Percentiles rank a stretch among this genome's conserved stretches.
Conservation (phyloP, 140 eudicot species). For the Bidens hawaiensis region DNA sequence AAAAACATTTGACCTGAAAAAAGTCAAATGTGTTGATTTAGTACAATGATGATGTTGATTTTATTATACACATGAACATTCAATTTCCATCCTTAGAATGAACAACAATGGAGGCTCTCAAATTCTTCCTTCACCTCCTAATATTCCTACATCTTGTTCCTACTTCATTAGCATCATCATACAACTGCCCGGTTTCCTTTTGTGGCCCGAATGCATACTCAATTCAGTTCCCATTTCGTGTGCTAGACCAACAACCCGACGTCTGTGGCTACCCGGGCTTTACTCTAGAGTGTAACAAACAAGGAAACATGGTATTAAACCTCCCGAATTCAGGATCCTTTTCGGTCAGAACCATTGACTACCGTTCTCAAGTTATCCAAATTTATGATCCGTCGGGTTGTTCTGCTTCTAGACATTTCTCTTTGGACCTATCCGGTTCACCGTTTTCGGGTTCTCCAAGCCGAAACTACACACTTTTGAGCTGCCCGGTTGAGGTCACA, state of each 20-base stretch:
- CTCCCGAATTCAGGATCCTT: conserved; percentile 61
- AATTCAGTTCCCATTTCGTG: conserved; percentile 58
- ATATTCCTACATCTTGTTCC: conserved; percentile 16
- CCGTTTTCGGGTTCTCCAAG: conserved; percentile 38
- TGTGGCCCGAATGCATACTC: conserved; percentile 35
- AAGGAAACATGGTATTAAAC: conserved; percentile 27
- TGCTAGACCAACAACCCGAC: conserved; percentile 30
- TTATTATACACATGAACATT: conserved; percentile 9
- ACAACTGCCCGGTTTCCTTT: conserved; percentile 39
- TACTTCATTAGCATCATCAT: conserved; percentile 24
- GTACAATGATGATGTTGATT: conserved; percentile 6
- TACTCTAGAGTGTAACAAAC: conserved; percentile 41
- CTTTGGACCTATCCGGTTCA: conserved; percentile 53
- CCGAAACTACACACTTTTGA: conserved; percentile 54
- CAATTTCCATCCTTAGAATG: conserved; percentile 10
- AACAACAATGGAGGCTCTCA: conserved; percentile 40
- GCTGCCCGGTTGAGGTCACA: conserved; percentile 49
- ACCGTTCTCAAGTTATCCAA: conserved; percentile 44
- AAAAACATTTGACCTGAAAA: conserved; percentile 27
- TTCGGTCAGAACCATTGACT: conserved; percentile 47
- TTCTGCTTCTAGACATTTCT: conserved; percentile 41
- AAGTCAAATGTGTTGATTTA: conserved; percentile 28
- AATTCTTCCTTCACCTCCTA: conserved; percentile 27
- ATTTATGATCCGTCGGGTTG: conserved; percentile 60
- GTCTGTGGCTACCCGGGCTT: conserved; percentile 64